Base-by-base conservation (phyloP, 2,329 filamentous ascomycete species). In the Beauveria pseudobassiana region DNA sequence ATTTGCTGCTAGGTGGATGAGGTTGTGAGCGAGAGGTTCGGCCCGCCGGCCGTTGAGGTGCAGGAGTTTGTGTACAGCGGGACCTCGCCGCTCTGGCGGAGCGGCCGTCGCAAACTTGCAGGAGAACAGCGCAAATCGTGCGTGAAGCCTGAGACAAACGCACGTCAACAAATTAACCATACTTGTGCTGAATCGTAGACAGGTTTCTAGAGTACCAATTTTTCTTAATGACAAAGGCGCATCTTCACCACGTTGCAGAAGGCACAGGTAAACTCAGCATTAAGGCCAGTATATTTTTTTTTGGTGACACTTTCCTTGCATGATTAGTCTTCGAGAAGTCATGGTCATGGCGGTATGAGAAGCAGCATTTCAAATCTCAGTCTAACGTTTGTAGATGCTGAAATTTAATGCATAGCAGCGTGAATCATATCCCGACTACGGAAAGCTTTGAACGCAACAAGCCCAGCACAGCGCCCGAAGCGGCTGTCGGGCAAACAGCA, bases 221-320 rank as follows among this genome's bases (percentile, higher is more conserved):
- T 20, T 7, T 1, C 1, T 5, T 9, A n/a, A n/a, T 18, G 16
- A 1, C 48, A n/a, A 28, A 18, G 5, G 48, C 48, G 22, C 48
- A n/a, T 40, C 14, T 42, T 42, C 51, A 8, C 28, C n/a, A 26
- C 30, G 38, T 12, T 40, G 50, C 50, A 55, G 3, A 51, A 53
- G 20, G 38, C 50, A 40, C 22, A 22, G 34, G 30, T 7, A n/a
- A 30, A 22, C 28, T 54, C 18, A n/a, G 30, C 30, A 50, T 20
- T 26, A 28, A 62, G 26, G 59, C 51, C 30, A 38, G 49, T 51
- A 49, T 53, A 43, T 56, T 55, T 52, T 59, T 52, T 59, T 57
- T 62, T 46, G 43, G 49, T 63, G 48, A 61, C 54, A 61, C 63
- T 63, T 58, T 65, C 63, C 62, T 63, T 62, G 45, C 8, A 49